Evolutionary conservation across 2,329 filamentous ascomycete genomes (phyloP).

Genomic region (Xylaria polymorpha): DNA sequence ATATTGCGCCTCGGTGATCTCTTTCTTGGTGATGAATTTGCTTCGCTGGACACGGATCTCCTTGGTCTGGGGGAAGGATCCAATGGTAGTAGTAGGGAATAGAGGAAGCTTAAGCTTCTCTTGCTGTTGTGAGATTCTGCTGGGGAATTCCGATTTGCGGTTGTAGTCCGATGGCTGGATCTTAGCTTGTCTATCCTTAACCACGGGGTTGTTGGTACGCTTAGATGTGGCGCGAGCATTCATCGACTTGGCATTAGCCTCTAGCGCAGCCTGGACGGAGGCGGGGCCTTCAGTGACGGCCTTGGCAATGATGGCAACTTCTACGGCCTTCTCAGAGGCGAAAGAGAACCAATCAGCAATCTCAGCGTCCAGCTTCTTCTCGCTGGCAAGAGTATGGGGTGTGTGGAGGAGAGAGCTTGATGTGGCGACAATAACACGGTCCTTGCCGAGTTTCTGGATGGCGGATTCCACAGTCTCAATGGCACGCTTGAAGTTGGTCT

Average conservation of each 20-base stretch:
- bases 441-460: conserved; percentile 94
- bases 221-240: conserved; percentile 90
- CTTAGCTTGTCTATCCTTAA: conserved; percentile 95
- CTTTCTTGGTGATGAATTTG: conserved; percentile 99
- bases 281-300: conserved; percentile 93
- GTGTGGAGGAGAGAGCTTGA: conserved; percentile 98
- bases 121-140: conserved; percentile 88
- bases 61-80: conserved; percentile 99
- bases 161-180: conserved; percentile 88
- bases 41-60: conserved; percentile 97
- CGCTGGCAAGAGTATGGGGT: conserved; percentile 95
- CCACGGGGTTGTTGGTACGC: conserved; percentile 95
- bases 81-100: conserved; percentile 99
- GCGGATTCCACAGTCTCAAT: conserved; percentile 91
- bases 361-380: conserved; percentile 97
- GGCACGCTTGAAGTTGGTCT: conserved; percentile 97
- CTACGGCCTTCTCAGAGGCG: conserved; percentile 90
- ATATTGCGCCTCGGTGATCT: conserved; percentile 92
- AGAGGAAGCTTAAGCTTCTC: conserved; percentile 91
- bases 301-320: conserved; percentile 95
- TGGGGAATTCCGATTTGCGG: conserved; percentile 89
- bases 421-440: conserved; percentile 95
- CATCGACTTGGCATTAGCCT: conserved; percentile 96
- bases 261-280: conserved; percentile 85
- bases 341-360: conserved; percentile 99